Evolutionary conservation across 257 asterid genomes (phyloP).

Genomic region (Solanum clarkiae): DNA sequence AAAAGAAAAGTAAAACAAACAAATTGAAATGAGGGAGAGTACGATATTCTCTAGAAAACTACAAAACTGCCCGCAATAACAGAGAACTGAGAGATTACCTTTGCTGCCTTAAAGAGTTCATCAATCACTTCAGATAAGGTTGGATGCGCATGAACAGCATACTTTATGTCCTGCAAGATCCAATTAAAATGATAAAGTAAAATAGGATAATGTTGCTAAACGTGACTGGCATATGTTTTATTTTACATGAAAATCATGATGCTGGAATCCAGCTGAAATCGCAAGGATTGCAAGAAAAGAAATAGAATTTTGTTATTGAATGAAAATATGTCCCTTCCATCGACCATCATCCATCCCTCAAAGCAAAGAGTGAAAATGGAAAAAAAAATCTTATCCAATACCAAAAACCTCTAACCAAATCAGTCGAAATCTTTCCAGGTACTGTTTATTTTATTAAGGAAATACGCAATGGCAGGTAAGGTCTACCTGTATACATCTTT

Average conservation of each 20-base stretch:
- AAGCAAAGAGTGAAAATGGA: background rate
- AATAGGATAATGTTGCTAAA: background rate
- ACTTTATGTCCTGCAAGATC: conserved; percentile 64
- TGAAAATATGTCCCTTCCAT: background rate
- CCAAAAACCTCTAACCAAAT: background rate
- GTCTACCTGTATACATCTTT: conserved; percentile 51
- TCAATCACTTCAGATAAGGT: conserved; percentile 91
- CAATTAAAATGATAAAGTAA: conserved; percentile 7
- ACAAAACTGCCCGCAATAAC: background rate
- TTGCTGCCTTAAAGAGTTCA: conserved; percentile 81
- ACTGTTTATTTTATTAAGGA: background rate
- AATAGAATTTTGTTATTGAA: background rate
- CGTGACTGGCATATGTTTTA: background rate
- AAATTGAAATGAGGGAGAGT: no score
- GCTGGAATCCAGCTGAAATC: background rate
- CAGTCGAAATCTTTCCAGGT: background rate
- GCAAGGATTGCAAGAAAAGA: background rate
- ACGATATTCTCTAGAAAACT: background rate
- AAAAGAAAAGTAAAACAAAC: no score
- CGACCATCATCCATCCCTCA: background rate
- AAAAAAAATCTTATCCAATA: background rate
- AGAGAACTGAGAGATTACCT: conserved; percentile 30
- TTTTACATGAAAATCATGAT: background rate
- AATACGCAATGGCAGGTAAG: background rate
- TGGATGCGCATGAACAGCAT: conserved; percentile 96